Base-by-base conservation (phyloP, 257 asterid genomes). In the Marsdenia floribunda region DNA sequence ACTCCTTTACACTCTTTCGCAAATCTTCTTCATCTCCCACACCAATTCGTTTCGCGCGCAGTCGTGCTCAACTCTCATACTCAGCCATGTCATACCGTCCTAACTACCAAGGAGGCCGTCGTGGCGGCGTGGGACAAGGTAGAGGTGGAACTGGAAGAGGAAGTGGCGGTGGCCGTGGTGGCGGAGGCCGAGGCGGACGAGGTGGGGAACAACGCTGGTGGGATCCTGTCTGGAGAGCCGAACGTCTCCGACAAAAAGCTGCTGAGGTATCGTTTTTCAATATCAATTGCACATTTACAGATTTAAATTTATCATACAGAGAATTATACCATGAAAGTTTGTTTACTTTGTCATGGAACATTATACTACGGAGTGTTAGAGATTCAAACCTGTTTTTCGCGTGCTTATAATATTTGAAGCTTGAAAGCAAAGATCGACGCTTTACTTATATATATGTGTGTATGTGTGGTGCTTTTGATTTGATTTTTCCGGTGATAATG, bases 171-270 rank as follows among this genome's bases (percentile, higher is more conserved):
- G 77, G 90, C 2, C 78, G 89, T 0, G 85, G 93, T 0, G 69
- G 91, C 24, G 86, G 91, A 4, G 70, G 85, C 1, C 76, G 88
- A 16, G 79, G 90, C 5, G 89, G 96, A 6, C 82, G 96, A 2
- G 87, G 91, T 10, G 92, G 96, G 15, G 97, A 90, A 81, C 99
- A 92, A 86, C 85, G 99, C 21, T 95, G 99, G 99, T 90, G 99
- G 99, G 99, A 95, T 76, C 98, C 99, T 52, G 96, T 67, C 1
- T 94, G 99, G 99, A 73, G 99, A 84, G 97, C 98, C 42, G 93
- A 94, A 79, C 96, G 97, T 13, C 93, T 95, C 71, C 82, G 97
- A 29, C 92, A 92, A 80, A 87, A 88, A 71, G 92, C 90, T 2
- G 87, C 89, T 0, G 91, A 93, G 97, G 98, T 92, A 79, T 75